phyloP scores from a whole-genome alignment of 202 grass and related monocot genomes.

The Schoenoplectus tabernaemontani region DNA sequence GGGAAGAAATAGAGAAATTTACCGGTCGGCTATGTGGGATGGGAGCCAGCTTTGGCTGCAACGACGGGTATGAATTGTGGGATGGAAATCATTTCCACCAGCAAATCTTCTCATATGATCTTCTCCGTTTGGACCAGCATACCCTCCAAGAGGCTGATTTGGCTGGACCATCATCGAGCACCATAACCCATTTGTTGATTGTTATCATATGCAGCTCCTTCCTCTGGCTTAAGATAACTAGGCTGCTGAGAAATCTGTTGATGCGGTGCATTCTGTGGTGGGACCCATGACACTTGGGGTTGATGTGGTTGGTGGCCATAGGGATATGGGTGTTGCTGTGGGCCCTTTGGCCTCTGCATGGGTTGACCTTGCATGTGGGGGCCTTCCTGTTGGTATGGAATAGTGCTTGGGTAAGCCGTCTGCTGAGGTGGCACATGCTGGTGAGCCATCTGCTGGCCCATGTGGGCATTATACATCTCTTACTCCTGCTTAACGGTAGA shows the following conservation, averaged over 20 bases:
- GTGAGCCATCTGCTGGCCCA: neutral
- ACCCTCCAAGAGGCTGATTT: slow-evolving; percentile 35
- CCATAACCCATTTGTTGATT: slow-evolving; percentile 42
- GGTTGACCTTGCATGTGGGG: slow-evolving; percentile 47
- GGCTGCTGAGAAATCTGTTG: slow-evolving; percentile 31
- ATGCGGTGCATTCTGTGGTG: slow-evolving; percentile 27
- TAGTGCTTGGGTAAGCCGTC: slow-evolving; percentile 26
- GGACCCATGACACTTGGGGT: slow-evolving; percentile 29
- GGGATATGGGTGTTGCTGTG: slow-evolving; percentile 50
- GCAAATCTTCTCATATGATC: slow-evolving; percentile 33
- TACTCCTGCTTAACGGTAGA: neutral
- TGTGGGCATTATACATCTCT: neutral
- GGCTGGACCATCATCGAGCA: slow-evolving; percentile 18
- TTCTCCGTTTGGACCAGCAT: slow-evolving; percentile 33
- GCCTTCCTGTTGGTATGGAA: slow-evolving; percentile 45
- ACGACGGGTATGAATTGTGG: slow-evolving; percentile 42
- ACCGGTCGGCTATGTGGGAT: slow-evolving; percentile 54
- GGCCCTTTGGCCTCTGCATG: slow-evolving; percentile 36
- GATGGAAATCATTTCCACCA: slow-evolving; percentile 31
- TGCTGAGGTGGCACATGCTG: slow-evolving; percentile 43
- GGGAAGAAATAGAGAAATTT: slow-evolving; percentile 23
- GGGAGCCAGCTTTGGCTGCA: slow-evolving; percentile 68
- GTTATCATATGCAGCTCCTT: slow-evolving; percentile 28
- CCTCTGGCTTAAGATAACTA: slow-evolving; percentile 33
- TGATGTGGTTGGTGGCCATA: slow-evolving; percentile 35